Percentiles rank a stretch among this genome's conserved stretches.
Conservation (phyloP, 768 basidiomycete genomes). For the Hemileccinum rubropunctum region DNA sequence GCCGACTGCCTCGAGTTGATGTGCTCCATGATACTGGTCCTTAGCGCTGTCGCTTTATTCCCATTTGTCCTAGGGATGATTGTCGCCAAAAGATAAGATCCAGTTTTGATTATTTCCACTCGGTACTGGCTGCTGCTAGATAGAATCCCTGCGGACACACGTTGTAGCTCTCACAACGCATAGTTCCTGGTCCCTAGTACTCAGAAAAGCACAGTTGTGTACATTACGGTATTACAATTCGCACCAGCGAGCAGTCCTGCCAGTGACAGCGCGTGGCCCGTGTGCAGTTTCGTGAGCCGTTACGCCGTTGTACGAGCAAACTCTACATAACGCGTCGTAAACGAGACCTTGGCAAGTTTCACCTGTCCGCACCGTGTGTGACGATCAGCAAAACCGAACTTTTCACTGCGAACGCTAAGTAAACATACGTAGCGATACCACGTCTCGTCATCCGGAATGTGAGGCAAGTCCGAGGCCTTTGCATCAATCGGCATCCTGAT, state of each 20-base stretch:
- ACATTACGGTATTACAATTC: no score
- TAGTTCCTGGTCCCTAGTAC: neutral
- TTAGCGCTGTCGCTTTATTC: neutral
- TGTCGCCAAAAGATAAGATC: neutral
- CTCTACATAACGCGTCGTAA: conserved; percentile 21
- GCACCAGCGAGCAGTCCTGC: no score
- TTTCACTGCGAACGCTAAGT: neutral
- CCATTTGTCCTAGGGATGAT: neutral
- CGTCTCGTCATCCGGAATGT: conserved; percentile 32
- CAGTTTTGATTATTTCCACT: neutral
- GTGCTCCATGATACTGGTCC: neutral
- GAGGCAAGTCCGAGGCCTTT: conserved; percentile 32
- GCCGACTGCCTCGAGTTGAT: neutral
- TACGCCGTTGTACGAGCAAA: conserved; percentile 9
- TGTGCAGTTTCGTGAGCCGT: neutral
- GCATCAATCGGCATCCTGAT: conserved; percentile 28
- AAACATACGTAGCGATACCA: conserved; percentile 34
- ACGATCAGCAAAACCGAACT: neutral
- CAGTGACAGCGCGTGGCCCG: neutral
- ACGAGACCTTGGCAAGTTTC: conserved; percentile 13
- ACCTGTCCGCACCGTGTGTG: conserved; percentile 4
- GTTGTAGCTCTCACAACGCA: neutral
- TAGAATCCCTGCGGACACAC: neutral
- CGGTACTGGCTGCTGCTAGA: no score
- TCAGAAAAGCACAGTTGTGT: no score